phyloP scores from a whole-genome alignment of 2,329 filamentous ascomycete genomes.

The Fusarium protoensiforme region DNA sequence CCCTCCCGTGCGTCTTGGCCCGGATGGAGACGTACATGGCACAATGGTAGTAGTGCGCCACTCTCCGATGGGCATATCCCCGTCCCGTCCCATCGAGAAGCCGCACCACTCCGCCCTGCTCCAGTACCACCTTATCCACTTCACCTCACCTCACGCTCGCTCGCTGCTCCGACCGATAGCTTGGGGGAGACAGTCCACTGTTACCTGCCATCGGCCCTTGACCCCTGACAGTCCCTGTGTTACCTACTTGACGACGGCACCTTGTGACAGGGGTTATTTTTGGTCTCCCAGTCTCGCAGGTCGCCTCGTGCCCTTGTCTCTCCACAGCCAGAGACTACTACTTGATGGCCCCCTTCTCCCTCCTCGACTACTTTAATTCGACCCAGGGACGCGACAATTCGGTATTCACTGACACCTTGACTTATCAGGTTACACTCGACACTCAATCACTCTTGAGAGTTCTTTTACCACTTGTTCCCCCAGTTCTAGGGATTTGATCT shows the following conservation, averaged over 20 bases:
- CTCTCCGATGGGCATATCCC: slow-evolving; percentile 16
- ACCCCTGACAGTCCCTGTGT: slow-evolving; percentile 8
- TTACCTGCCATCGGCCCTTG: slow-evolving; percentile 32
- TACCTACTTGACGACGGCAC: background rate
- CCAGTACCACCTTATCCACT: slow-evolving; percentile 20
- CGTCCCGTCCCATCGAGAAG: slow-evolving; percentile 2
- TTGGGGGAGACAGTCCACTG: slow-evolving; percentile 4
- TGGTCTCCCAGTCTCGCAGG: slow-evolving; percentile 23
- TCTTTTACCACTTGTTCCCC: background rate
- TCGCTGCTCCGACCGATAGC: background rate
- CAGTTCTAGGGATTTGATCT: background rate
- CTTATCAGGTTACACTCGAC: background rate
- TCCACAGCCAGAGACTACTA: slow-evolving; percentile 6
- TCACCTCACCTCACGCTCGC: background rate
- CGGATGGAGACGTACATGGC: background rate
- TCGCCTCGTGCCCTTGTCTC: slow-evolving; percentile 26
- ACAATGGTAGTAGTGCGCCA: background rate
- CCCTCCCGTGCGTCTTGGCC: background rate
- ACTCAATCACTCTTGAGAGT: background rate
- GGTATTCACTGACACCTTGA: background rate
- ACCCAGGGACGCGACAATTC: background rate
- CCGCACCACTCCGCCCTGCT: slow-evolving; percentile 7
- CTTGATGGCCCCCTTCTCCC: background rate
- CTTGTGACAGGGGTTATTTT: slow-evolving; percentile 35
- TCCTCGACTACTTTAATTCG: slow-evolving; percentile 34